Percentiles rank a stretch among this genome's conserved stretches.
phyloP scores from a whole-genome alignment of 164 flowering plant genomes.

The Vitis vinifera region ASM3070453v1 NC_081823.1:3047001-3047500 shows the following conservation, averaged over 20 bases:
- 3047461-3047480: too few relatives aligned
- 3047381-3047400: too few relatives aligned
- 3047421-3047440: too few relatives aligned
- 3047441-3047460: too few relatives aligned
- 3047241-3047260: slow-evolving; percentile 51
- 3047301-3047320: slow-evolving; percentile 63
- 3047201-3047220: slow-evolving; percentile 96
- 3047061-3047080: slow-evolving; percentile 76
- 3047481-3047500: too few relatives aligned
- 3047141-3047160: slow-evolving; percentile 63
- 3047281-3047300: slow-evolving; percentile 45
- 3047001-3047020: too few relatives aligned
- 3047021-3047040: not conserved
- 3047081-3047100: slow-evolving; percentile 69
- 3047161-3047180: slow-evolving; percentile 37
- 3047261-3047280: slow-evolving; percentile 54
- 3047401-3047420: too few relatives aligned
- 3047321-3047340: slow-evolving; percentile 77
- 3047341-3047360: slow-evolving; percentile 40
- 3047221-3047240: slow-evolving; percentile 40
- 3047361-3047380: too few relatives aligned
- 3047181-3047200: slow-evolving; percentile 65
- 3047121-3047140: slow-evolving; percentile 77
- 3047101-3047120: slow-evolving; percentile 72
- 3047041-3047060: slow-evolving; percentile 58